These are phyloP conservation scores for Neopestalotiopsis sp. DNA, from an alignment of 2,329 filamentous ascomycete species.

Conservation along the genomic window DNA sequence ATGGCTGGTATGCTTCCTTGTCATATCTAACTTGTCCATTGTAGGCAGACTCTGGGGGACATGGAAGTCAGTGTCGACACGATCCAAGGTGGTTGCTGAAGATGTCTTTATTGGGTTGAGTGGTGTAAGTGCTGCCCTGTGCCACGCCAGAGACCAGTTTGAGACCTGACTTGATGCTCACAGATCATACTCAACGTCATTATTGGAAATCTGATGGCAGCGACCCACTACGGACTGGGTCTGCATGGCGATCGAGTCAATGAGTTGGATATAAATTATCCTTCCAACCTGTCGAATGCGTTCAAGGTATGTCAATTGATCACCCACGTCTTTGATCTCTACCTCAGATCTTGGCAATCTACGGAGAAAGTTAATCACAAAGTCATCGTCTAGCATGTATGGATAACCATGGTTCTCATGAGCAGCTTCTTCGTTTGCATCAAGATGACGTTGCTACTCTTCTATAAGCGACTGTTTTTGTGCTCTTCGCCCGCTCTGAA, in stretches of 20 bases:
- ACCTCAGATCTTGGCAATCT: not conserved
- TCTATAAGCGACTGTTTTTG: conserved; percentile 30
- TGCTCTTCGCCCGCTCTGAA: conserved; percentile 24
- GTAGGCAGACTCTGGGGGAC: conserved; percentile 29
- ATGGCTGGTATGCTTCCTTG: conserved; percentile 27
- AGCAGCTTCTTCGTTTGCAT: conserved; percentile 28
- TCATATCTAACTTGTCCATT: conserved; percentile 28
- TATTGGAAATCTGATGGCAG: not conserved
- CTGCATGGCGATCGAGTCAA: not conserved
- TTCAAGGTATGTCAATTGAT: not conserved
- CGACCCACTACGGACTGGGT: not conserved
- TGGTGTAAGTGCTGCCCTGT: conserved; percentile 23
- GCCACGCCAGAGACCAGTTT: not conserved
- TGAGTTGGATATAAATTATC: not conserved
- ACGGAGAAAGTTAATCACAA: not conserved
- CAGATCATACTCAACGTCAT: not conserved
- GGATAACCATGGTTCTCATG: conserved; percentile 35
- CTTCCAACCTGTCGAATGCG: not conserved
- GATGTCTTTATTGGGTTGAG: conserved; percentile 28
- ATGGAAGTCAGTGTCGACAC: conserved; percentile 25
- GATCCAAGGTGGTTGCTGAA: conserved; percentile 26
- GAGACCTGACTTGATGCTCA: not conserved
- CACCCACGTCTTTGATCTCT: not conserved
- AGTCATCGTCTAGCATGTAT: conserved; percentile 27
- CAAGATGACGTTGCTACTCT: conserved; percentile 33